Evolutionary conservation across 2,329 filamentous ascomycete species (phyloP).

Genomic region (Sphaerulina vaccinii): DNA sequence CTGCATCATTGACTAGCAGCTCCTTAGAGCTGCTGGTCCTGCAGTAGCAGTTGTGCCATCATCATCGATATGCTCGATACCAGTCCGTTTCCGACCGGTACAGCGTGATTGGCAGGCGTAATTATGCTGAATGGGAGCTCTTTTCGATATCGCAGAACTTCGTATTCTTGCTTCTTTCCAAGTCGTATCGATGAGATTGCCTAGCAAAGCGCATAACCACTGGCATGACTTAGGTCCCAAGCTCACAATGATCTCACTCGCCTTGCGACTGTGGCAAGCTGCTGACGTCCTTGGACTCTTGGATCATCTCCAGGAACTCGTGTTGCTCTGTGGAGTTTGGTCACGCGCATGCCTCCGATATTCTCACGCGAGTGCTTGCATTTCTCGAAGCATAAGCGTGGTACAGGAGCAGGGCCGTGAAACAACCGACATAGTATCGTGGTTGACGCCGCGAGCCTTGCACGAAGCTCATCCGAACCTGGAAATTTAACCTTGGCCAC

Average conservation of each 20-base stretch:
- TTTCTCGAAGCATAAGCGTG: conserved; percentile 12
- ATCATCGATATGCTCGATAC: too few relatives aligned
- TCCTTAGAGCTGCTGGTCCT: neutral
- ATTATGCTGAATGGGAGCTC: too few relatives aligned
- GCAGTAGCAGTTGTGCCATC: neutral
- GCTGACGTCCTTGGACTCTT: neutral
- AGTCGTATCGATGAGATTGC: too few relatives aligned
- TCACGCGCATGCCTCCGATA: conserved; percentile 14
- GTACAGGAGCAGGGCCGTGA: conserved; percentile 12
- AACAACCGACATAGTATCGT: conserved; percentile 15
- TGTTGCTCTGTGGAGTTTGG: neutral
- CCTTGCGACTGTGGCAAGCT: neutral
- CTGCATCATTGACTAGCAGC: neutral
- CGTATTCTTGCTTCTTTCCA: too few relatives aligned
- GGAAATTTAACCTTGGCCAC: conserved; percentile 12
- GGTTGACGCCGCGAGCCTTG: conserved; percentile 15
- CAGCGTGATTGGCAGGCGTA: too few relatives aligned
- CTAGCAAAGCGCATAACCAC: too few relatives aligned
- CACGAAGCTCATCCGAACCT: conserved; percentile 12
- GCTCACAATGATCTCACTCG: too few relatives aligned
- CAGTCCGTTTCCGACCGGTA: too few relatives aligned
- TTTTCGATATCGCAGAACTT: too few relatives aligned
- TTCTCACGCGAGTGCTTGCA: conserved; percentile 13
- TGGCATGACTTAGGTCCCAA: too few relatives aligned
- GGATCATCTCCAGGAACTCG: too few relatives aligned